These are phyloP conservation scores for Starmera amethionina DNA, from an alignment of 805 yeast genomes.

Conservation along the genomic window DNA sequence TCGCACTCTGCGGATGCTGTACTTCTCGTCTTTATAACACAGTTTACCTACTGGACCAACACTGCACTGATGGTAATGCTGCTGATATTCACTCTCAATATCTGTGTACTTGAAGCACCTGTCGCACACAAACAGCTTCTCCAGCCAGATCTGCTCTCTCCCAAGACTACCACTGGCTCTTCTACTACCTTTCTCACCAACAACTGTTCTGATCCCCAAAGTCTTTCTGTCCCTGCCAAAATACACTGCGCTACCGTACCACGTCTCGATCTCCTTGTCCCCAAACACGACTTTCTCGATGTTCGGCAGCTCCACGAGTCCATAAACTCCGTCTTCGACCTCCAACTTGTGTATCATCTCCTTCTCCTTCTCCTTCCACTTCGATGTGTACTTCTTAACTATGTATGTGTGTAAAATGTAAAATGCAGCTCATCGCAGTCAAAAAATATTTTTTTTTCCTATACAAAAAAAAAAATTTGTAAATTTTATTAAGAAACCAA, in stretches of 20 bases:
- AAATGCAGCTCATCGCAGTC: constrained; percentile 9
- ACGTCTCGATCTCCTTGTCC: constrained; percentile 55
- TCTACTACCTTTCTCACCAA: too few species aligned
- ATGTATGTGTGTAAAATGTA: too few species aligned
- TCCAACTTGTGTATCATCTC: constrained; percentile 13
- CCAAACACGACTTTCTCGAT: constrained; percentile 62
- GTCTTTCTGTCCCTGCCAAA: constrained; percentile 40
- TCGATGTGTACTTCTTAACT: too few species aligned
- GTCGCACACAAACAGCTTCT: constrained; percentile 62
- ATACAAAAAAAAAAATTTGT: background rate
- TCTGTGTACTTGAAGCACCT: constrained; percentile 77
- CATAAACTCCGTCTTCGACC: constrained; percentile 41
- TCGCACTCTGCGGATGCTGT: constrained; percentile 54
- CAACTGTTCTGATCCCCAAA: constrained; percentile 24
- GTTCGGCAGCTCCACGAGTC: constrained; percentile 53
- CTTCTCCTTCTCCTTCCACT: too few species aligned
- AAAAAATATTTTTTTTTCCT: too few species aligned
- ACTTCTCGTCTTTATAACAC: constrained; percentile 49
- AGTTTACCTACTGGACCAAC: constrained; percentile 56
- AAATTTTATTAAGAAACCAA: too few species aligned
- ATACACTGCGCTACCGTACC: constrained; percentile 85
- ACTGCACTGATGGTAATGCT: constrained; percentile 41
- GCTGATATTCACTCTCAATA: constrained; percentile 28
- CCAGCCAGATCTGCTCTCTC: constrained; percentile 37
- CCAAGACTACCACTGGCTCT: too few species aligned